These are phyloP conservation scores for Phialophora expanda DNA, from an alignment of 2,329 filamentous ascomycete genomes.

Conservation along the genomic window DNA sequence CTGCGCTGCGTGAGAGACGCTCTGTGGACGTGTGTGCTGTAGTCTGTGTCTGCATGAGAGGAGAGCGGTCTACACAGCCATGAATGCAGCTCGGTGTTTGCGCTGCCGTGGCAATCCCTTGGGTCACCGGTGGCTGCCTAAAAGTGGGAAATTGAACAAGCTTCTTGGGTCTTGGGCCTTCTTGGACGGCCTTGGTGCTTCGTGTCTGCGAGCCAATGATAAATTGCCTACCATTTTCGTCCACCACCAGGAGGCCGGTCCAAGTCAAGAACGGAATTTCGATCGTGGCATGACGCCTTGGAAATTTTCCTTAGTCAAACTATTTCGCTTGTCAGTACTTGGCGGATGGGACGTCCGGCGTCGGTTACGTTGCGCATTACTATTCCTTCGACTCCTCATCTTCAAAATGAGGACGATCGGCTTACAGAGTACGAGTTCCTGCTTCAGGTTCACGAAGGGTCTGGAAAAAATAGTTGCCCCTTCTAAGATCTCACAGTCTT, in stretches of 20 bases:
- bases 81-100: background rate
- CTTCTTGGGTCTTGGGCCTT: constrained; percentile 27
- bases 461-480: background rate
- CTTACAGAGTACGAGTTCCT: too few species aligned
- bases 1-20: background rate
- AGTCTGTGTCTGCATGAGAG: background rate
- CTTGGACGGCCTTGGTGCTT: constrained; percentile 22
- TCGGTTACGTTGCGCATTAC: background rate
- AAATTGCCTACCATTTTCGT: constrained; percentile 14
- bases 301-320: constrained; percentile 11
- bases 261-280: constrained; percentile 8
- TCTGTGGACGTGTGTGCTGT: background rate
- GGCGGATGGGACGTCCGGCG: constrained; percentile 6
- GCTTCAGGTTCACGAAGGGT: background rate
- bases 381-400: background rate
- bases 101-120: background rate
- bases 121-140: constrained; percentile 4
- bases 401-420: background rate
- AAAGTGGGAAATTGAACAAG: constrained; percentile 11
- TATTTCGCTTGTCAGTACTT: constrained; percentile 14
- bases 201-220: constrained; percentile 12
- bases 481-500: constrained; percentile 6
- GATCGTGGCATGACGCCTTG: constrained; percentile 11
- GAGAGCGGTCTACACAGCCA: background rate
- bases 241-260: background rate